A percentile compares a stretch with the other conserved stretches of the same genome.
Conservation (phyloP, 371 early-diverging fungal genomes). For the Mortierella polycephala region DNA sequence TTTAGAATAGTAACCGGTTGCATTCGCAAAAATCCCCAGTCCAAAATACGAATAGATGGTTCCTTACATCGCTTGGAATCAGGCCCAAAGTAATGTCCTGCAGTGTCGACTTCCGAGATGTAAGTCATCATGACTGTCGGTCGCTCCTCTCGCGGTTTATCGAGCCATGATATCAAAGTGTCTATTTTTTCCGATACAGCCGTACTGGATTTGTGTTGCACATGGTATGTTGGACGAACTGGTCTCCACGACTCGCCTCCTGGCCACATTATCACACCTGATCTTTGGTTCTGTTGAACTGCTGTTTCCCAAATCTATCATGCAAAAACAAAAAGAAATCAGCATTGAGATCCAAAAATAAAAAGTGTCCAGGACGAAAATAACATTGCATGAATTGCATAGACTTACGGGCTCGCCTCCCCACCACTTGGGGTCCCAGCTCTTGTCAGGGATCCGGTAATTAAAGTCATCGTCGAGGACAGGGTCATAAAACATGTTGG, state of each 20-base stretch:
- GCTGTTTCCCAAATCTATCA: slow-evolving; percentile 91
- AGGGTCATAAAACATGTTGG: slow-evolving; percentile 90
- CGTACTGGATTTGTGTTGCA: slow-evolving; percentile 64
- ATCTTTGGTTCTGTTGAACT: slow-evolving; percentile 68
- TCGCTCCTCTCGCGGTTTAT: slow-evolving; percentile 71
- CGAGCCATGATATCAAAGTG: slow-evolving; percentile 79
- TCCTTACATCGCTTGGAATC: slow-evolving; percentile 63
- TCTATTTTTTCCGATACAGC: slow-evolving; percentile 69
- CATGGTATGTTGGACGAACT: slow-evolving; percentile 72
- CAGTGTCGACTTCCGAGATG: slow-evolving; percentile 83
- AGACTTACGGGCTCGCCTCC: slow-evolving; percentile 85
- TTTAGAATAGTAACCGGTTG: background rate
- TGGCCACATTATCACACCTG: slow-evolving; percentile 91
- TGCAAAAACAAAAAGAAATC: slow-evolving; percentile 8
- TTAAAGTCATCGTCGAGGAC: slow-evolving; percentile 76
- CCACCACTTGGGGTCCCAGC: slow-evolving; percentile 83
- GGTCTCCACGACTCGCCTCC: slow-evolving; percentile 77
- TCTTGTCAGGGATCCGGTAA: slow-evolving; percentile 71
- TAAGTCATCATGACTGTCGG: slow-evolving; percentile 86
- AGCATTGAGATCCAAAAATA: background rate
- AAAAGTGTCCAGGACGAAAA: background rate
- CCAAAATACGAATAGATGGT: background rate
- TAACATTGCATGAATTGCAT: background rate
- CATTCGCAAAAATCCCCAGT: background rate
- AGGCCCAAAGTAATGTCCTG: slow-evolving; percentile 86